Base-by-base conservation (phyloP, 208 protist species). In the Angomonas ambiguus region DNA sequence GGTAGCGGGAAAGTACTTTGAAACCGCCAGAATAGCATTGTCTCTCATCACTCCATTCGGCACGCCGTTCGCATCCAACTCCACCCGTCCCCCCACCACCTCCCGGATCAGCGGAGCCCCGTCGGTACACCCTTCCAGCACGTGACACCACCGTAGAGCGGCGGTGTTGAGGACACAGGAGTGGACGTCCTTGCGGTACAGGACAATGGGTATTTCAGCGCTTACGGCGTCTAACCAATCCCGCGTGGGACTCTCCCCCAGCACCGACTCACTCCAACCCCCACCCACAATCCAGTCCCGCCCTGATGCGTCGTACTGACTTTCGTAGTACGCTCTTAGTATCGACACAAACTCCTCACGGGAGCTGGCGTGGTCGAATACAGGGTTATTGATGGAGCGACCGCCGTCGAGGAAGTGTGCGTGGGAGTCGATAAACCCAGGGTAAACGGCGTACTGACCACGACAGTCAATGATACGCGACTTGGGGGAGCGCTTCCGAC, bases 341-440 rank as follows among this genome's bases (percentile, higher is more conserved):
- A 61, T 76, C 13, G 41, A 8, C 1, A 66, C 60, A 62, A 90
- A 85, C 55, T 76, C 51, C 13, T 76, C 60, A 1, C 65, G 56
- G 32, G 65, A 65, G 24, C 28, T 63, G 0, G 71, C 74, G 55
- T 53, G 62, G 48, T 51, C 13, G 5, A 90, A 57, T 25, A 74
- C 33, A 16, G 80, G 73, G 1, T 69, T 35, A 0, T 65, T 71
- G 16, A 86, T 59, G 35, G 62, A 32, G 5, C 77, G 79, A 6
- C 80, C 77, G 16, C 80, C 83, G 41, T 83, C 74, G 10, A 90
- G 42, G 58, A 90, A 74, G 68, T 87, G 80, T 34, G 79, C 69
- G 58, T 90, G 83, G 13, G 78, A 76, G 62, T 90, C 83, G 35
- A 87, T 83, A 63, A 90, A 85, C 32, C 83, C 83, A 16, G 83